phyloP scores from a whole-genome alignment of 345 rosid genomes.

The Abelmoschus esculentus region DNA sequence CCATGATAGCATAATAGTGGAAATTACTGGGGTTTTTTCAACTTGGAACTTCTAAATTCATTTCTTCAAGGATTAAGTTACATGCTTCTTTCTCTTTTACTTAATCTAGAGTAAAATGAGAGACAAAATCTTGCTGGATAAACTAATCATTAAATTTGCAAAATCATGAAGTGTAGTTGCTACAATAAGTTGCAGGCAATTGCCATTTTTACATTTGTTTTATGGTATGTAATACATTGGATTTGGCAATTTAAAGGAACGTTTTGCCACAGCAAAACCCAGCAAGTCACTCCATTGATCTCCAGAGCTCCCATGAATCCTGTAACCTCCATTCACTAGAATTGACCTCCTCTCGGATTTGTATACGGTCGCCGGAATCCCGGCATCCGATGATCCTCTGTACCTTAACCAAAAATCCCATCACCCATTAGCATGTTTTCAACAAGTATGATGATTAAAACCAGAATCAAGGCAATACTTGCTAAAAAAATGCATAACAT shows the following conservation, averaged over 20 bases:
- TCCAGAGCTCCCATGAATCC: constrained; percentile 64
- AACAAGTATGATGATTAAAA: not conserved
- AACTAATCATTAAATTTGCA: not conserved
- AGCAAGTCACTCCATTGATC: constrained; percentile 89
- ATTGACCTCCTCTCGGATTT: constrained; percentile 66
- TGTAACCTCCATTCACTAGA: constrained; percentile 11
- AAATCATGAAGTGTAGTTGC: not conserved
- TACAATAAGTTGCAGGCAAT: not conserved
- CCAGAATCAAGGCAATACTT: not conserved
- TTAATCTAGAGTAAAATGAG: no score
- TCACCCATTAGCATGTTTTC: not conserved
- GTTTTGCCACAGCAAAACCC: constrained; percentile 56
- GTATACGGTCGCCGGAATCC: constrained; percentile 44
- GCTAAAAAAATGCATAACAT: not conserved
- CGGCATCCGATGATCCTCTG: constrained; percentile 52
- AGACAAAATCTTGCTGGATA: no score
- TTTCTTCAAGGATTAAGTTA: no score
- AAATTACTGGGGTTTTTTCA: not conserved
- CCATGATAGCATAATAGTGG: constrained; percentile 19
- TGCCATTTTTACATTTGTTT: not conserved
- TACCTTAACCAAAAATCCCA: not conserved
- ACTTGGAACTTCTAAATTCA: not conserved
- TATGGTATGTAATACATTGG: constrained; percentile 66
- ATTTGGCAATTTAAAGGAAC: constrained; percentile 73
- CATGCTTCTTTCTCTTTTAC: no score